These are phyloP conservation scores for Lotmaria passim DNA, from an alignment of 208 protist genomes.

Conservation along the genomic window DNA sequence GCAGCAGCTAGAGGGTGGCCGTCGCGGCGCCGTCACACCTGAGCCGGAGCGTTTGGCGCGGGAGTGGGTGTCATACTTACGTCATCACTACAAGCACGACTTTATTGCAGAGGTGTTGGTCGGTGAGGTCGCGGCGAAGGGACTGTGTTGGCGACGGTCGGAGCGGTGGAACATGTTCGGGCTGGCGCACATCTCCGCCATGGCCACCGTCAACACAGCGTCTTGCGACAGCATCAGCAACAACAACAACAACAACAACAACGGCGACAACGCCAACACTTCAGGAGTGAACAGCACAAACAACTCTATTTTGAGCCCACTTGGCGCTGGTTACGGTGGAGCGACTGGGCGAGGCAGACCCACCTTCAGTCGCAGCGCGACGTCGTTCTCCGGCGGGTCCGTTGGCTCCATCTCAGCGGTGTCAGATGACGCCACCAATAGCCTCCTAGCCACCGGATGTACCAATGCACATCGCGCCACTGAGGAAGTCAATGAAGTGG, in stretches of 20 bases:
- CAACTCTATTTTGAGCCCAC: no score
- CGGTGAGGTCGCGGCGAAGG: slow-evolving; percentile 40
- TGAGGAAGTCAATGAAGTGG: neutral
- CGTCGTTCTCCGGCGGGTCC: no score
- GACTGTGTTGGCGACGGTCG: slow-evolving; percentile 56
- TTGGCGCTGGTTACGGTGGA: no score
- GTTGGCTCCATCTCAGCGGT: no score
- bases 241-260: no score
- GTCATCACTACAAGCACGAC: slow-evolving; percentile 30
- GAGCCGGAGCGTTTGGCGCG: slow-evolving; percentile 45
- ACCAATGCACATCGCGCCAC: no score
- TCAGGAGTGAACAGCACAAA: no score
- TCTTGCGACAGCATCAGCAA: neutral
- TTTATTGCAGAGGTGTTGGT: slow-evolving; percentile 34
- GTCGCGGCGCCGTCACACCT: neutral
- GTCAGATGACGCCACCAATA: no score
- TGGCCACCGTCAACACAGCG: neutral
- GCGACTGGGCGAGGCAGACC: no score
- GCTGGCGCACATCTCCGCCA: slow-evolving; percentile 13
- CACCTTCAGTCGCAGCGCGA: no score
- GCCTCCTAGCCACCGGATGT: no score
- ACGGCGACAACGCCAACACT: no score
- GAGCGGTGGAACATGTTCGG: slow-evolving; percentile 57
- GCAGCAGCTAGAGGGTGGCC: neutral
- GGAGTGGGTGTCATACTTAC: slow-evolving; percentile 65